Percentiles rank a stretch among this genome's conserved stretches.
Evolutionary conservation across 108 stramenopile genomes (phyloP).

Genomic region (Stephanodiscus minutulus): DNA sequence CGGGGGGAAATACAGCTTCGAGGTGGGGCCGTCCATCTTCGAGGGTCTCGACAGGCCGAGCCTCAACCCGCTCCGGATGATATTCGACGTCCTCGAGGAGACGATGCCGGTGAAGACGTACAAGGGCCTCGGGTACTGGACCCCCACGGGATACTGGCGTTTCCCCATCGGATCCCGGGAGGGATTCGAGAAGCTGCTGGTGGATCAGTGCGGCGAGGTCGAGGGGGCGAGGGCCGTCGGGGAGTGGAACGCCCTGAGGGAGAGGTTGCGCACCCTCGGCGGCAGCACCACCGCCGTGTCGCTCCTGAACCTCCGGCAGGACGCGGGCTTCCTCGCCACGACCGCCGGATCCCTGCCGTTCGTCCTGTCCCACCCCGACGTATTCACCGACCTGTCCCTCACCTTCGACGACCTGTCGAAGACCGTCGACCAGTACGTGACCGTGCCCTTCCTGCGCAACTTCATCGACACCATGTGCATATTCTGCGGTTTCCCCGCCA

Average conservation of each 20-base stretch:
- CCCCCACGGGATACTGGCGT: conserved; percentile 87
- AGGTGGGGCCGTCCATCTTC: conserved; percentile 89
- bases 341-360: conserved; percentile 87
- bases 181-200: conserved; percentile 72
- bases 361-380: conserved; percentile 86
- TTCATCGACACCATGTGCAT: conserved; percentile 95
- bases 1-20: conserved; percentile 86
- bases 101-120: conserved; percentile 91
- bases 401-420: conserved; percentile 89
- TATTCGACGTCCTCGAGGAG: conserved; percentile 87
- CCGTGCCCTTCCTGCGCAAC: conserved; percentile 89
- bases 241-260: conserved; percentile 83
- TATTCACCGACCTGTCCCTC: conserved; percentile 82
- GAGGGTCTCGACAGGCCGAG: conserved; percentile 85
- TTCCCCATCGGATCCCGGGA: conserved; percentile 80
- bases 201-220: conserved; percentile 79
- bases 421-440: conserved; percentile 90
- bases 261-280: conserved; percentile 81
- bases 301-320: conserved; percentile 83
- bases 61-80: conserved; percentile 89
- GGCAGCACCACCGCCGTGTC: conserved; percentile 87
- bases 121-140: conserved; percentile 90
- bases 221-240: conserved; percentile 83
- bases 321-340: conserved; percentile 88
- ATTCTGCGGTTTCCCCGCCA: conserved; percentile 94